A percentile compares a stretch with the other conserved stretches of the same genome.
phyloP scores from a whole-genome alignment of 495 filamentous ascomycete species.

The Neurospora pannonica region DNA sequence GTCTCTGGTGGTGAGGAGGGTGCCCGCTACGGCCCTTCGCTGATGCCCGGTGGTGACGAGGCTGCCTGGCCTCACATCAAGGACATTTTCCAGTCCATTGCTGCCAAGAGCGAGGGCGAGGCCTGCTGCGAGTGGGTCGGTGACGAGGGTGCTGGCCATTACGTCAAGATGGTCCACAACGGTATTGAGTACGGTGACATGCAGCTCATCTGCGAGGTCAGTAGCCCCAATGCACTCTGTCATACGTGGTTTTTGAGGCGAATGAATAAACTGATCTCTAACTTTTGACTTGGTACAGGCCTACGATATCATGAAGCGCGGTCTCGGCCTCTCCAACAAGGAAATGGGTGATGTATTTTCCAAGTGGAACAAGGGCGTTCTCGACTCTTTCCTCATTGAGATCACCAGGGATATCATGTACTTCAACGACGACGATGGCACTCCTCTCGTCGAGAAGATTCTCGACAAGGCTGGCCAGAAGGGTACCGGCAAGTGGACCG shows the following conservation, averaged over 20 bases:
- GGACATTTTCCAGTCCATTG: conserved; percentile 95
- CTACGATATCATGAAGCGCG: conserved; percentile 98
- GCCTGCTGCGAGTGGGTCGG: conserved; percentile 99
- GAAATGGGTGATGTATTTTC: conserved; percentile 91
- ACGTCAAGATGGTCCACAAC: conserved; percentile 99
- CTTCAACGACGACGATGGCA: conserved; percentile 90
- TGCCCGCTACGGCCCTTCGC: conserved; percentile 89
- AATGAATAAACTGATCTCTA: background rate
- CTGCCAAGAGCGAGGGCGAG: conserved; percentile 94
- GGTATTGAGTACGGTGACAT: conserved; percentile 99
- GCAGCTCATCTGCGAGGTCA: conserved; percentile 98
- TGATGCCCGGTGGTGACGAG: conserved; percentile 98
- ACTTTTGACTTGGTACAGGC: conserved; percentile 47
- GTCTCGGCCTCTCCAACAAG: conserved; percentile 71
- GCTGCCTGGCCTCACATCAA: conserved; percentile 98
- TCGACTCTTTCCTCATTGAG: conserved; percentile 99
- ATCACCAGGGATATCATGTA: conserved; percentile 97
- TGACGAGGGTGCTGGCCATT: conserved; percentile 97
- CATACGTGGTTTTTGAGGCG: background rate
- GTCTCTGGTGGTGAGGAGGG: conserved; percentile 99
- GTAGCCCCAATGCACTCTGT: conserved; percentile 9
- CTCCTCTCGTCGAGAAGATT: conserved; percentile 92
- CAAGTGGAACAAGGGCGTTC: conserved; percentile 96
- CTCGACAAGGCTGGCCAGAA: conserved; percentile 98
- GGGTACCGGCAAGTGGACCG: conserved; percentile 99